Conservation (phyloP, 2,329 filamentous ascomycete genomes). For the Chaetomium sp. region DNA sequence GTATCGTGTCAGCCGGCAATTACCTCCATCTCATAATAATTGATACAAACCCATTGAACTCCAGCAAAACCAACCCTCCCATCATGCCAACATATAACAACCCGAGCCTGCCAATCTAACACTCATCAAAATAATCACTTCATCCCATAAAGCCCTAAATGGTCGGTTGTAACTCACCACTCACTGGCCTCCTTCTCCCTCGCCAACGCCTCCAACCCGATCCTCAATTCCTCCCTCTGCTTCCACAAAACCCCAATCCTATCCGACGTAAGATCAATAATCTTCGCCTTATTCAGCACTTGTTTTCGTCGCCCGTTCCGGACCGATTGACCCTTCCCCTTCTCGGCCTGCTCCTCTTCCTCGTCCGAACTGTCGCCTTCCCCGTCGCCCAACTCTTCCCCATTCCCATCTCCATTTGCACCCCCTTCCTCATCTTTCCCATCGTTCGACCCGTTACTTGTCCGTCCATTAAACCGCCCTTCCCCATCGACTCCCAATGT, state of each 20-base stretch:
- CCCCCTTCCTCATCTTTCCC: neutral
- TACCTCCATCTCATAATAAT: too few species aligned
- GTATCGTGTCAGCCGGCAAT: too few species aligned
- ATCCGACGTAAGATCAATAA: slow-evolving; percentile 18
- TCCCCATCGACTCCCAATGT: slow-evolving; percentile 5
- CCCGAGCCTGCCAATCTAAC: too few species aligned
- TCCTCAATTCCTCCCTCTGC: slow-evolving; percentile 7
- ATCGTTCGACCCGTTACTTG: neutral
- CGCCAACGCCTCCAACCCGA: slow-evolving; percentile 5
- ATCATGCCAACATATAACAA: too few species aligned
- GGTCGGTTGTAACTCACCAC: neutral
- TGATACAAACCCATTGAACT: too few species aligned
- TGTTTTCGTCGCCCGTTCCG: too few species aligned
- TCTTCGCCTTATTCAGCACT: slow-evolving; percentile 16
- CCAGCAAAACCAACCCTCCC: too few species aligned
- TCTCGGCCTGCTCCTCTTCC: too few species aligned
- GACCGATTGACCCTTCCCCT: too few species aligned
- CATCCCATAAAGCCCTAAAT: neutral
- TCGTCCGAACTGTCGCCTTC: neutral
- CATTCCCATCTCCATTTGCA: neutral
- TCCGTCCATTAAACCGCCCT: neutral
- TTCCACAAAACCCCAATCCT: slow-evolving; percentile 7
- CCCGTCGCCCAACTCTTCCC: neutral
- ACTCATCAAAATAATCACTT: too few species aligned
- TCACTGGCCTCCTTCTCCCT: neutral